A percentile compares a stretch with the other conserved stretches of the same genome.
phyloP scores from a whole-genome alignment of 805 yeast species.

The Hanseniaspora nectarophila region DNA sequence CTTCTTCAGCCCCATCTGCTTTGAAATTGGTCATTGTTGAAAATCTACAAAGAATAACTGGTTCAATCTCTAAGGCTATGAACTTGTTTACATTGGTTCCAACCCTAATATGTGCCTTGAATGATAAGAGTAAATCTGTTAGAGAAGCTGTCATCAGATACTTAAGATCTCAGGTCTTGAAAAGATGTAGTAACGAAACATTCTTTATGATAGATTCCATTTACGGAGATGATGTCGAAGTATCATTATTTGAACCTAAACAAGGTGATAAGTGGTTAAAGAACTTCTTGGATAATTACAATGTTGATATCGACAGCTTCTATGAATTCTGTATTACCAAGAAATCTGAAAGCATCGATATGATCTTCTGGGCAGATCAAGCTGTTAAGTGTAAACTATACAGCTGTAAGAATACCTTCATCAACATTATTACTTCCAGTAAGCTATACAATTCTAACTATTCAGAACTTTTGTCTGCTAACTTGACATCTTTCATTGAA shows the following conservation, averaged over 20 bases:
- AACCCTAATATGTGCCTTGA: conserved; percentile 41
- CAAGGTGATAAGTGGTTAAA: conserved; percentile 43
- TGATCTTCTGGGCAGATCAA: conserved; percentile 61
- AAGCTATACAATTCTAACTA: conserved; percentile 25
- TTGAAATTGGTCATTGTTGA: conserved; percentile 42
- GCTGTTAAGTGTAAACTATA: conserved; percentile 43
- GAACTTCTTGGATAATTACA: conserved; percentile 35
- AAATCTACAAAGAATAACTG: conserved; percentile 29
- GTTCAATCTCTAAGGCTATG: conserved; percentile 29
- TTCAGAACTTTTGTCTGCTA: conserved; percentile 37
- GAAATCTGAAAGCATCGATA: conserved; percentile 44
- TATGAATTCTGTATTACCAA: conserved; percentile 36
- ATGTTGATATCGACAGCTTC: conserved; percentile 41
- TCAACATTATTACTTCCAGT: conserved; percentile 35
- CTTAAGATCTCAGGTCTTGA: conserved; percentile 30
- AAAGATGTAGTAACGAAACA: conserved; percentile 29
- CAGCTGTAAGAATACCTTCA: conserved; percentile 41
- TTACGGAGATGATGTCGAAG: conserved; percentile 37
- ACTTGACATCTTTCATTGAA: conserved; percentile 36
- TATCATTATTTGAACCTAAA: conserved; percentile 42
- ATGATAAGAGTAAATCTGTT: conserved; percentile 39
- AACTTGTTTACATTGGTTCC: conserved; percentile 49
- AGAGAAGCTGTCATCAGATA: conserved; percentile 34
- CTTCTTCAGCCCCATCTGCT: conserved; percentile 48
- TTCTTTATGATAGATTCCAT: conserved; percentile 43